Base-by-base conservation (phyloP, 768 basidiomycete genomes). In the Rhizopogon roseolus region DNA sequence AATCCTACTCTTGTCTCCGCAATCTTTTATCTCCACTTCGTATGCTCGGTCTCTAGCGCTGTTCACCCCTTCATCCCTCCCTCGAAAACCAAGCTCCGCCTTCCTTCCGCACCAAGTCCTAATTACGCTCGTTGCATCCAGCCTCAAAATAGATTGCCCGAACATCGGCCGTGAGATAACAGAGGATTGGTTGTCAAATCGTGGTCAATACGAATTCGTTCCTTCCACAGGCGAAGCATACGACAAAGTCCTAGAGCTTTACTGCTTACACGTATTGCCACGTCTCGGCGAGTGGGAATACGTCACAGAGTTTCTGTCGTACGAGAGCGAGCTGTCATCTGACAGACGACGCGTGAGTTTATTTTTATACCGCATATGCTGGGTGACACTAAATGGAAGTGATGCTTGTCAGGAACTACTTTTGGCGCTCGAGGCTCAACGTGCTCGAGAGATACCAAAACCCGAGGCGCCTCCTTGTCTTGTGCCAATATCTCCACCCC, bases 201-300 rank as follows among this genome's bases (percentile, higher is more conserved):
- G 86, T 38, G 76, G 76, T 17, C 74, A 76, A 32, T 67, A 68
- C 14, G 66, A 67, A 41, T 55, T 51, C 36, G 32, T 56, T 19
- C 49, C 57, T 6, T 63, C 72, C 0, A 72, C 74, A 3, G 74
- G 67, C 11, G 81, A 81, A 44, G 84, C 80, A 16, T 92, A 93
- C 60, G 81, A 81, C 52, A 89, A 87, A 63, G 78, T 90, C 8
- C 63, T 93, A 43, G 89, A 91, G 58, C 66, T 90, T 10, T 93
- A 93, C 67, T 84, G 82, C 60, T 71, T 91, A 14, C 82, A 85
- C 54, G 70, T 93, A 36, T 68, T 93, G 36, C 87, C 90, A 0
- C 80, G 81, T 44, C 65, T 93, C 27, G 81, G 80, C 45, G 84
- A 90, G 61, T 93, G 90, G 90, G 83, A 85, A 17, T 90, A 90